Conservation (phyloP, 805 yeast genomes). For the Candida orba region DNA sequence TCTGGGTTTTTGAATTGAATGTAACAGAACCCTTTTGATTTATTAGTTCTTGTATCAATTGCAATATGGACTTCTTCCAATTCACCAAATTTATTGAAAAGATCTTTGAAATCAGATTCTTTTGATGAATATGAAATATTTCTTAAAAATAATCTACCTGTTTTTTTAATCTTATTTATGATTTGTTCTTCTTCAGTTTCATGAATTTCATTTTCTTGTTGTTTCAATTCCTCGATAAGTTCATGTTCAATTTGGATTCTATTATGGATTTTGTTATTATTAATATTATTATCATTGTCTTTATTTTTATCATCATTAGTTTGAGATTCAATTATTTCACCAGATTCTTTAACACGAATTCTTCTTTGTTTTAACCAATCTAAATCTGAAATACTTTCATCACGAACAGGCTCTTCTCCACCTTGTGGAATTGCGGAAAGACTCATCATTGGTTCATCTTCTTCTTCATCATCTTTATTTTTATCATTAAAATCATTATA, state of each 20-base stretch:
- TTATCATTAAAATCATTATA: conserved; percentile 28
- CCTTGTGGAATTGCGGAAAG: conserved; percentile 26
- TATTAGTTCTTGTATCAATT: conserved; percentile 80
- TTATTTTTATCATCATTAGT: not conserved
- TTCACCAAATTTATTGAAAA: conserved; percentile 63
- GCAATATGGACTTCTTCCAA: conserved; percentile 91
- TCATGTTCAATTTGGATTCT: not conserved
- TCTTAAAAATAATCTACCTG: conserved; percentile 83
- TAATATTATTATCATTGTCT: no score
- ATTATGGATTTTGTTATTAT: no score
- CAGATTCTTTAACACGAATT: conserved; percentile 55
- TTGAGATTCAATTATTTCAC: conserved; percentile 10
- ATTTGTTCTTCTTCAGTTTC: conserved; percentile 39
- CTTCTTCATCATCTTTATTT: conserved; percentile 33
- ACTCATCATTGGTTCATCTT: conserved; percentile 45
- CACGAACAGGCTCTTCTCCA: conserved; percentile 31
- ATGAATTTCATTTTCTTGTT: conserved; percentile 9
- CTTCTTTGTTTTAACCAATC: conserved; percentile 84
- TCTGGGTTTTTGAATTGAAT: conserved; percentile 59
- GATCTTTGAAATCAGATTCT: conserved; percentile 64
- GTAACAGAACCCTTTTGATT: conserved; percentile 90
- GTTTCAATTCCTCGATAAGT: conserved; percentile 8
- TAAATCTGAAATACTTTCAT: conserved; percentile 58
- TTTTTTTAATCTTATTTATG: conserved; percentile 45
- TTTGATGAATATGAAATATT: conserved; percentile 75